phyloP scores from a whole-genome alignment of 768 basidiomycete species.

The Melanogaster broomeanus region DNA sequence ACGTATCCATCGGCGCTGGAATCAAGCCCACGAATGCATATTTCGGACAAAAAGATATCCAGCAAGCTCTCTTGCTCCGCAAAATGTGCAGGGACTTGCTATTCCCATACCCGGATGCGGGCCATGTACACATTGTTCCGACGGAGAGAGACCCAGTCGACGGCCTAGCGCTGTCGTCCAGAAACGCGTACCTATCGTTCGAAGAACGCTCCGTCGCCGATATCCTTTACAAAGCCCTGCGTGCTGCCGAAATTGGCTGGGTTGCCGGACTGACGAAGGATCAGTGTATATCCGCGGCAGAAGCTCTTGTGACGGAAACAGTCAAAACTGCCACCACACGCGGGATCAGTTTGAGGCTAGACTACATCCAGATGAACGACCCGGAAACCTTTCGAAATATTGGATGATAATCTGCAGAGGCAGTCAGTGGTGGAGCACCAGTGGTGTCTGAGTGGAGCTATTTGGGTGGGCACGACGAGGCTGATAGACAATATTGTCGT shows the following conservation, averaged over 20 bases:
- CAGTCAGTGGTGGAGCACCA: slow-evolving; percentile 28
- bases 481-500: slow-evolving; percentile 92
- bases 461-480: slow-evolving; percentile 84
- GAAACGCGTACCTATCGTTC: slow-evolving; percentile 79
- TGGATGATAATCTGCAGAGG: slow-evolving; percentile 39
- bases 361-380: slow-evolving; percentile 92
- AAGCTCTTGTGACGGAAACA: slow-evolving; percentile 38
- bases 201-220: slow-evolving; percentile 64
- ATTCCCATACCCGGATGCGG: slow-evolving; percentile 70
- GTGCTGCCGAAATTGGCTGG: slow-evolving; percentile 59
- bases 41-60: slow-evolving; percentile 98
- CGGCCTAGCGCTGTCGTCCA: slow-evolving; percentile 84
- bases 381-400: slow-evolving; percentile 68
- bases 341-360: slow-evolving; percentile 60
- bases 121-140: slow-evolving; percentile 83
- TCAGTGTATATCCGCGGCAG: slow-evolving; percentile 48
- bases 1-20: not conserved
- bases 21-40: slow-evolving; percentile 86
- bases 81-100: slow-evolving; percentile 79
- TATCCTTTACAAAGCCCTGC: slow-evolving; percentile 69
- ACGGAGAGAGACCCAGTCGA: slow-evolving; percentile 70
- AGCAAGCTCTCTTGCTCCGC: slow-evolving; percentile 87
- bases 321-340: slow-evolving; percentile 31
- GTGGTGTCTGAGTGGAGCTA: slow-evolving; percentile 83
- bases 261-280: slow-evolving; percentile 47